Conservation (phyloP, 208 protist genomes). For the Trypanosoma boissoni region DNA sequence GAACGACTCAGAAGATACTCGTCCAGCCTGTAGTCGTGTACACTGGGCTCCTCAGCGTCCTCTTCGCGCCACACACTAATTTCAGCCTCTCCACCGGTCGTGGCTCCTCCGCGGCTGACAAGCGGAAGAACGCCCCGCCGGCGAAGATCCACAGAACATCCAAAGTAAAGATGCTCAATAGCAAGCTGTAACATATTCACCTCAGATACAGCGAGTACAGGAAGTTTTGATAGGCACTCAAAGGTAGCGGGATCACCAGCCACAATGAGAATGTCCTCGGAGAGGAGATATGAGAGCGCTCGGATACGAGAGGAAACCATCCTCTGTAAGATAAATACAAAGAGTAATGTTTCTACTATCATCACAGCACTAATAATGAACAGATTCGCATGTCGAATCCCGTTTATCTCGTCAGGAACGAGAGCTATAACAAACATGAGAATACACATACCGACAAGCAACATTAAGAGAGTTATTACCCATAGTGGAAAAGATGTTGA, state of each 20-base stretch:
- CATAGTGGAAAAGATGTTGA: neutral
- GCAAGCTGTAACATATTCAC: constrained; percentile 11
- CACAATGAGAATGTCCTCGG: constrained; percentile 8
- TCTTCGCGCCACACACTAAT: neutral
- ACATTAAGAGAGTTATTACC: neutral
- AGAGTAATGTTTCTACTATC: neutral
- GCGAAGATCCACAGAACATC: neutral
- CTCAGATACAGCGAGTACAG: constrained; percentile 1
- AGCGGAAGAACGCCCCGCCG: constrained; percentile 1
- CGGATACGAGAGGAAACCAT: constrained; percentile 8
- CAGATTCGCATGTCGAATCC: constrained; percentile 2
- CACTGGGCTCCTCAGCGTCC: neutral
- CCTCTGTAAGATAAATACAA: constrained; percentile 4
- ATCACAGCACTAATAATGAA: constrained; percentile 11
- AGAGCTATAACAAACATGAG: neutral
- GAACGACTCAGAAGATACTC: constrained; percentile 8
- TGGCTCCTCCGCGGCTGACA: constrained; percentile 1
- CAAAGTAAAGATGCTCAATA: constrained; percentile 19
- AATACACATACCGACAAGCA: neutral
- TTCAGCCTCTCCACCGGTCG: neutral
- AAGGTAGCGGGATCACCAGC: constrained; percentile 16
- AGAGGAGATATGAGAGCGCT: neutral
- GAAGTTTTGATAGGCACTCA: neutral
- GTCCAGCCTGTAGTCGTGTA: neutral
- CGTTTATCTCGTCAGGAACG: constrained; percentile 8